Evolutionary conservation across 176 grass and related monocot species (phyloP), one percentile per base, ranked within the genome.

Genomic region (Chrysopogon serrulatus): DNA sequence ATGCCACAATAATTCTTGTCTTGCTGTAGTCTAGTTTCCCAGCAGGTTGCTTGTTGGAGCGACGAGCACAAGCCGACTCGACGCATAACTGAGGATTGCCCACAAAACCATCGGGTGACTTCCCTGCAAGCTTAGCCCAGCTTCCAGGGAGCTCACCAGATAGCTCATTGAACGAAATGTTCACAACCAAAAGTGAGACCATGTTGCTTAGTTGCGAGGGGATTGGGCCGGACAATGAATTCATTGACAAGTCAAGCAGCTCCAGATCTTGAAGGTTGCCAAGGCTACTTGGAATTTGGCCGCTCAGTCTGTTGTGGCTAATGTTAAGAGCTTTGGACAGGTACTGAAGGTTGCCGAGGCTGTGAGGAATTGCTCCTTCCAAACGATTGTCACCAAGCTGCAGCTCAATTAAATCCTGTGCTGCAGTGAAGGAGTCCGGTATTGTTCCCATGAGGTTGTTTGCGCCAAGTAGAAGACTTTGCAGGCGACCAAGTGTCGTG

Each of bases 151-250:
- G 6, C 27, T 82, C 41, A 49, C 85, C 88, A 39, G 78, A 85
- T 1, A 92, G 78, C 24, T 89, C 24, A 45, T 95, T 95, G 76
- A 88, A 90, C 0, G 93, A 95, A 72, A 95, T 26, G 53, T 94
- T 91, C 15, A 94, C 83, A 17, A 31, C 7, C 10, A 71, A 86
- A 64, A 94, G 86, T 78, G 92, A 91, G 49, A 86, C 67, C 92
- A 91, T 91, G 59, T 70, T 86, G 30, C 49, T 60, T 13, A 94
- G 71, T 62, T 72, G 79, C 1, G 74, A 73, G 0, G 92, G 92
- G 23, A 94, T 91, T 67, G 41, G 5, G 15, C 92, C 92, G 32
- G 63, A 91, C 6, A 94, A 76, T 30, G 74, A 77, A 53, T 94
- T 91, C 6, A 42, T 61, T 2, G 88, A 94, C 65, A 94, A 51